Evolutionary conservation across 345 rosid species (phyloP), one percentile per base, ranked within the genome.

Genomic region (Anastatica hierochuntica): DNA sequence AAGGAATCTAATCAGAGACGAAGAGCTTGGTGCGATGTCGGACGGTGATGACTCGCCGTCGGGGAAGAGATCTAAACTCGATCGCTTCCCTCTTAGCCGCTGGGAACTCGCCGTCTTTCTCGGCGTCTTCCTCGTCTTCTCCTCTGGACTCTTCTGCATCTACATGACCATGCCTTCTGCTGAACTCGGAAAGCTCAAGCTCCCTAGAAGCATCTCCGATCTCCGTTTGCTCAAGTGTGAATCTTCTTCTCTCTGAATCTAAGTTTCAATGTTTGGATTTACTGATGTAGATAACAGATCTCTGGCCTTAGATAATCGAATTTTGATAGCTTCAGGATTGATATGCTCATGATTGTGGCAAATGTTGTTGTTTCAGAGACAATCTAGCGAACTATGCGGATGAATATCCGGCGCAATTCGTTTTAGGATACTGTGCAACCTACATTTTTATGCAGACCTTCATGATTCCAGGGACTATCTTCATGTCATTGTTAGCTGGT

Each of bases 361-460:
- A n/a, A n/a, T n/a, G n/a, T n/a, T n/a, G n/a, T n/a, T n/a, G n/a
- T n/a, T 74, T 71, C 95, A 92, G 96, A 71, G 85, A 82, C 14
- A 78, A 73, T 74, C 89, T 92, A 45, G 88, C 79, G 39, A 74
- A 74, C 10, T 84, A 84, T 77, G 94, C 94, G 43, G 74, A 67
- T 8, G 88, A 88, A 39, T 77, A 81, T 43, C 96, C 92, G 17
- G 82, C 78, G 16, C 78, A 76, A 52, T 90, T 90, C 72, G 77
- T 88, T 51, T 70, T 90, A 64, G 96, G 96, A 40, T 90, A 90
- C 74, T 88, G 95, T 61, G 79, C 98, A 3, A 92, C 90, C 0
- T 92, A 90, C 64, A 85, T 92, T 71, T 92, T 92, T 77, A 92
- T 92, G 98, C 98, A 92, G 74, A 92, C 96, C 12, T 90, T 90